Base-by-base conservation (phyloP, 2,329 filamentous ascomycete species). In the Penicillium sp. region DNA sequence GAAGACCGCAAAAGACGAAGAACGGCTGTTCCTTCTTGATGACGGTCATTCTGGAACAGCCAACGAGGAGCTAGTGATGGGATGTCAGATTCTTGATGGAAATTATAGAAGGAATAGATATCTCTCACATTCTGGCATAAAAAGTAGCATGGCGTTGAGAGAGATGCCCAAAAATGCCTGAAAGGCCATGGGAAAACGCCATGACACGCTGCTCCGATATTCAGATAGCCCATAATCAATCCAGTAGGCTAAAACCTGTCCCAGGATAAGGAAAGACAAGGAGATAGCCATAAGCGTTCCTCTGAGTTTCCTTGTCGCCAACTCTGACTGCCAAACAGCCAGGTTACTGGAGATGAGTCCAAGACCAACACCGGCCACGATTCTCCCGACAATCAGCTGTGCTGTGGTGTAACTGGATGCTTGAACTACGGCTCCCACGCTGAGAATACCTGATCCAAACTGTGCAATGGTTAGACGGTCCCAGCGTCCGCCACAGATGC, bases 361-460 rank as follows among this genome's bases (percentile, higher is more conserved):
- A 34, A 57, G 47, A 18, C 81, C 81, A 3, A 83, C 64, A 16
- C 81, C 81, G 11, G 81, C 83, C 5, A 84, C 69, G 8, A 81
- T 75, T 44, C 81, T 69, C n/a, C 82, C 82, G 49, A 83, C 70
- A 61, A 86, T 83, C 62, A 86, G 78, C 62, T 85, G 82, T 18
- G 77, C 74, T 42, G 77, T n/a, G 56, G 74, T 68, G 58, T 77
- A 81, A 1, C 79, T 76, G 11, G 78, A 69, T 13, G 82, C 71
- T 64, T 88, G 86, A 33, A 88, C 79, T 8, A 82, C 74, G 29
- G 83, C 83, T 13, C 84, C 84, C 29, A 86, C 51, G 14, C 85
- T 73, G 78, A 86, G 83, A 59, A 88, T 79, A 10, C 74, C 58
- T 8, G 80, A 80, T 14, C 86, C 86, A n/a, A 83, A 75, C 61